Evolutionary conservation across 106 monocot genomes (phyloP), one percentile per base, ranked within the genome.

Genomic region (Acorus gramineus): DNA sequence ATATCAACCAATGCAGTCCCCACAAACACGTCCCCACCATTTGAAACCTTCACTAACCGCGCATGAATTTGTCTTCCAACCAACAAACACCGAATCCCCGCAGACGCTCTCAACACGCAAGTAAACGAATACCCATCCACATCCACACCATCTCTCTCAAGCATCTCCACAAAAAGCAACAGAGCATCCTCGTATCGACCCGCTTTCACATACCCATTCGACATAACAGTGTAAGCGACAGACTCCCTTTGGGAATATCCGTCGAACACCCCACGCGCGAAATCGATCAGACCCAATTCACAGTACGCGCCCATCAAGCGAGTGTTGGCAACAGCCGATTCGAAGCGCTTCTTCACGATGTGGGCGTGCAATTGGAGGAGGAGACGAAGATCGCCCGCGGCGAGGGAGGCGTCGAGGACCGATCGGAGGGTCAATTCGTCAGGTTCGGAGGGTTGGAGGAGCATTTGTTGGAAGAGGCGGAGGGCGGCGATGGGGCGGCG

Each of bases 1-100:
- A 82, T 54, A 71, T 82, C 79, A 42, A 86, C 82, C 66, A 86
- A 28, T 6, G 79, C 53, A 4, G 79, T 82, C 11, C 82, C 82
- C 4, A 76, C 79, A 52, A 82, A 79, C n/a, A 62, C 12, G 71
- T 86, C 66, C 6, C 78, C 81, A 44, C 28, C 65, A 52, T 82
- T 63, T 8, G 52, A 63, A 49, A 46, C 76, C 60, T 86, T 86
- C 42, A 74, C 43, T 4, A 64, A 68, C 47, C 55, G 61, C 4
- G 69, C 79, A 70, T 86, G 86, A 3, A 86, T 49, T 65, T 82
- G 82, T 49, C 45, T 66, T 3, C 82, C 82, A 0, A 44, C 58
- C 13, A 53, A 67, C 50, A 70, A 56, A 42, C 44, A 48, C 8
- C 6, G 10, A 55, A 50, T 62, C 42, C 66, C 49, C 0, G 82